These are phyloP conservation scores for Daldinia loculata DNA, from an alignment of 495 filamentous ascomycete species.

Conservation along the genomic window DNA sequence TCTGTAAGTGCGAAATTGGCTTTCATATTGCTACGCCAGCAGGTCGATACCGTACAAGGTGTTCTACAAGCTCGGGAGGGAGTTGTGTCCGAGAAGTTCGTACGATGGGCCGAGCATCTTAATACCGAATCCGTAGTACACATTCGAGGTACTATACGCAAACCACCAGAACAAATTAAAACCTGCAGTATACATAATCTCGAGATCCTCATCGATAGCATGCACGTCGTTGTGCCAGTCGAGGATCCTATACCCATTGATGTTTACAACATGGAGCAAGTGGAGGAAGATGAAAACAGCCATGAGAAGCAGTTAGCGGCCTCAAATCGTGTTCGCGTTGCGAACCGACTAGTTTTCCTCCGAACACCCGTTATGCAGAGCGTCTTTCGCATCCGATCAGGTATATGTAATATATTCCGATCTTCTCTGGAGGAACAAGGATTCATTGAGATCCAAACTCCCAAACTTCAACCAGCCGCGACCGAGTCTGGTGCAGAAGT, in stretches of 20 bases:
- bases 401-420: constrained; percentile 81
- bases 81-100: constrained; percentile 77
- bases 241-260: constrained; percentile 77
- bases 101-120: constrained; percentile 84
- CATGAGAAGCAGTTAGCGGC: constrained; percentile 52
- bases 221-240: constrained; percentile 71
- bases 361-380: constrained; percentile 86
- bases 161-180: constrained; percentile 77
- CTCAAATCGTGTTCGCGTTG: constrained; percentile 62
- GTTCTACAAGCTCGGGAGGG: constrained; percentile 67
- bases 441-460: constrained; percentile 92
- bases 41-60: constrained; percentile 83
- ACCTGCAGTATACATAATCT: constrained; percentile 78
- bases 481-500: constrained; percentile 93
- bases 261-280: constrained; percentile 58
- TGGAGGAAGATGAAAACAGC: constrained; percentile 51
- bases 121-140: constrained; percentile 82
- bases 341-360: constrained; percentile 86
- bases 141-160: constrained; percentile 77
- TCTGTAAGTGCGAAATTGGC: constrained; percentile 86
- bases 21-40: constrained; percentile 87
- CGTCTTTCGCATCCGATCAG: constrained; percentile 82
- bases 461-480: constrained; percentile 88
- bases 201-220: constrained; percentile 81
- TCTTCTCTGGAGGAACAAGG: constrained; percentile 77